Base-by-base conservation (phyloP, 2,329 filamentous ascomycete genomes). In the Diaporthe ilicicola region DNA sequence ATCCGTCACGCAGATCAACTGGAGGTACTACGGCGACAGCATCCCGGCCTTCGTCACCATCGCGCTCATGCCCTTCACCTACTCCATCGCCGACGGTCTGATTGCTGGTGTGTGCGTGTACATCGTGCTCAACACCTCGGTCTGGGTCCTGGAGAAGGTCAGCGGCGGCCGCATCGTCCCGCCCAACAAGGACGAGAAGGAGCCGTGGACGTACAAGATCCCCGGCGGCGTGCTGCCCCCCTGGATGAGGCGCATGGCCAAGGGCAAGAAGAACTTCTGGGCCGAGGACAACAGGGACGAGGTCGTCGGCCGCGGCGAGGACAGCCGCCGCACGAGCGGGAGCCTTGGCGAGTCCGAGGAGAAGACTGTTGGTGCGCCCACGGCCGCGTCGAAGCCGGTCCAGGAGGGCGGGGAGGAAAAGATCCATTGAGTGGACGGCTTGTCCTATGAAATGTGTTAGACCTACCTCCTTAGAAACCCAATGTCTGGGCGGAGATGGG, bases 1-100 rank as follows among this genome's bases (percentile, higher is more conserved):
- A 73, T 88, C 93, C 1, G 92, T 93, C 15, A 89, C 89, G 19
- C 92, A 96, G 74, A 95, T 97, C 84, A 97, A 97, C 86, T 97
- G 94, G 94, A 85, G 86, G 56, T 97, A 97, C 81, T 85, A 94
- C 72, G 94, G 94, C 66, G 94, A 97, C 79, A 91, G 93, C 1
- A 87, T 97, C 29, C 94, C 94, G 0, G 93, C 94, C 3, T 97
- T 97, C 82, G 84, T 97, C 44, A 94, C 93, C 64, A 92, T 97
- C 74, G 90, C 91, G 70, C 83, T 95, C 72, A 97, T 97, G 94
- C 94, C 94, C 0, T 96, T 97, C 82, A 94, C 93, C 1, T 97
- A 96, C 84, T 93, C 91, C 50, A 96, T 97, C 77, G 93, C 94
- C 15, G 93, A 97, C 77, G 94, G 94, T 59, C 86, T 97, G 19